Evolutionary conservation across 2,329 filamentous ascomycete species (phyloP).

Genomic region (Alternaria ethzedia): DNA sequence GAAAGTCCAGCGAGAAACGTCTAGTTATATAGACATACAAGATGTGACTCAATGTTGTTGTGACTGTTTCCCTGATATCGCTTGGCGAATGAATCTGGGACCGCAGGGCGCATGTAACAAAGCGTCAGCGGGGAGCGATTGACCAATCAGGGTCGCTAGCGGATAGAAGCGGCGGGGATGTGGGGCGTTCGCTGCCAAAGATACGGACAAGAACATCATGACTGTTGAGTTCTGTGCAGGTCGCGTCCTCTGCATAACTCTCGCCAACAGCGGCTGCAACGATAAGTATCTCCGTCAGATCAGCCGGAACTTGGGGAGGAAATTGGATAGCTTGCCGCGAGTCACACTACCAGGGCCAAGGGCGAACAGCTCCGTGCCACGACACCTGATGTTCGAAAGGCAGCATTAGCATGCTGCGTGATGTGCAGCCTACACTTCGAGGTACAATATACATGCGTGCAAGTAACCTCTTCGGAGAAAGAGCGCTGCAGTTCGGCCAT

Average conservation of each 20-base stretch:
- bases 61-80: neutral
- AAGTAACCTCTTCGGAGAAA: neutral
- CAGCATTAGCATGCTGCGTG: neutral
- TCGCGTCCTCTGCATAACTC: neutral
- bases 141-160: conserved; percentile 5
- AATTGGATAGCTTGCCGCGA: neutral
- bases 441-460: neutral
- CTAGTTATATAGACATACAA: neutral
- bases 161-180: neutral
- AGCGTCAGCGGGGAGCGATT: neutral
- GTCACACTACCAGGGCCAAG: neutral
- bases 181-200: neutral
- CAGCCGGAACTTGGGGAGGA: neutral
- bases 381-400: neutral
- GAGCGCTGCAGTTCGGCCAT: neutral
- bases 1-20: neutral
- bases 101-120: conserved; percentile 1
- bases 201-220: neutral
- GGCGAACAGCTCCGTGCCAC: neutral
- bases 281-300: neutral
- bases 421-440: neutral
- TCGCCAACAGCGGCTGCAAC: neutral
- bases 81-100: neutral
- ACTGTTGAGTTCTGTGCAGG: neutral
- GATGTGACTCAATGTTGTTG: conserved; percentile 1